Conservation (phyloP, 192 early-diverging fungal genomes). For the Coemansia sp. region DNA sequence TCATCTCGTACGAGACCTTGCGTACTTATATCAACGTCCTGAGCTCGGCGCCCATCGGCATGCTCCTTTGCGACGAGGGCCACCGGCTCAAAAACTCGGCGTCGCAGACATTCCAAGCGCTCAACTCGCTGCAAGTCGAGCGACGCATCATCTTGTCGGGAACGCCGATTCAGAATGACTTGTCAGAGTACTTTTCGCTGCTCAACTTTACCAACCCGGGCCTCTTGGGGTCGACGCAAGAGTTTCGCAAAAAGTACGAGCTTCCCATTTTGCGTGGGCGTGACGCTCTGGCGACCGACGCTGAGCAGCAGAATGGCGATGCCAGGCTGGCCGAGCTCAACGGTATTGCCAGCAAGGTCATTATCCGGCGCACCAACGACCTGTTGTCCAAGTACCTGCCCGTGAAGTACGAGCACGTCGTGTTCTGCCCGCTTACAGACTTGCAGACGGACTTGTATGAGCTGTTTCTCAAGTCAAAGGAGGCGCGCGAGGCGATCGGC, state of each 20-base stretch:
- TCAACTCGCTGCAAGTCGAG: constrained; percentile 87
- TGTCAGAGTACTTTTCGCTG: constrained; percentile 92
- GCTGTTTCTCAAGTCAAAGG: constrained; percentile 73
- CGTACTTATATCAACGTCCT: constrained; percentile 81
- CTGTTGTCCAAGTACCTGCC: constrained; percentile 97
- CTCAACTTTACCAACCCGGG: constrained; percentile 96
- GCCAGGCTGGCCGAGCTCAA: constrained; percentile 85
- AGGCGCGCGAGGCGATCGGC: constrained; percentile 59
- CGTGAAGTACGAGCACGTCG: constrained; percentile 97
- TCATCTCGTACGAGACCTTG: constrained; percentile 97
- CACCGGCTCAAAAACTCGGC: constrained; percentile 93
- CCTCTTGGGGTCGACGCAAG: constrained; percentile 80
- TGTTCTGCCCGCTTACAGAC: constrained; percentile 85
- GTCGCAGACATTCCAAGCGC: constrained; percentile 79
- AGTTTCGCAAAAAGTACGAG: constrained; percentile 94
- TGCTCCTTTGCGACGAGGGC: constrained; percentile 97
- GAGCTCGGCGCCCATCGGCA: constrained; percentile 79
- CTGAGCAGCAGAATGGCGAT: constrained; percentile 78
- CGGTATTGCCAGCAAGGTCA: constrained; percentile 89
- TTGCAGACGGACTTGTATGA: constrained; percentile 85
- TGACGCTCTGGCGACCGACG: constrained; percentile 85
- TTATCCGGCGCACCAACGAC: constrained; percentile 96
- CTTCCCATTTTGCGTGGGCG: constrained; percentile 92
- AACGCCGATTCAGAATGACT: constrained; percentile 93
- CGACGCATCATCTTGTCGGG: constrained; percentile 94